These are phyloP conservation scores for Trametes polyzona DNA, from an alignment of 1,284 basidiomycete genomes.

Conservation along the genomic window DNA sequence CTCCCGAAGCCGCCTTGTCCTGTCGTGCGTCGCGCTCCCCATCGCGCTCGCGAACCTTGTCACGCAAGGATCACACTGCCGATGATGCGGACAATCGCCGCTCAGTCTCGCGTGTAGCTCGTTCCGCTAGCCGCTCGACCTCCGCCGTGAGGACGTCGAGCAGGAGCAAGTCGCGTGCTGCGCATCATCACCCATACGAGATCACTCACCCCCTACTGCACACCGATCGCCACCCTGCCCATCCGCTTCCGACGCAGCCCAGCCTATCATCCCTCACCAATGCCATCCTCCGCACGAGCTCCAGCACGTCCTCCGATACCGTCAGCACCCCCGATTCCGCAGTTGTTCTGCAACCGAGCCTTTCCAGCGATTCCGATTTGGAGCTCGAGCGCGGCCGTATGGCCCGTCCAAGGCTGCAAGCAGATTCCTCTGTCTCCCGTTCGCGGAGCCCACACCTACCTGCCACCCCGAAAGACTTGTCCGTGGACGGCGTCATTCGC, in stretches of 20 bases:
- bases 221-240: constrained; percentile 13
- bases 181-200: constrained; percentile 26
- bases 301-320: constrained; percentile 30
- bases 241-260: constrained; percentile 26
- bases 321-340: constrained; percentile 37
- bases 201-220: constrained; percentile 22
- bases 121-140: constrained; percentile 30
- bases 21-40: constrained; percentile 24
- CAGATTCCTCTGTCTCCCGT: constrained; percentile 25
- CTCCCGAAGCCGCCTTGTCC: constrained; percentile 24
- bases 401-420: constrained; percentile 14
- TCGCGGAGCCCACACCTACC: constrained; percentile 33
- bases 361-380: constrained; percentile 21
- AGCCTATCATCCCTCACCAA: constrained; percentile 30
- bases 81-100: constrained; percentile 34
- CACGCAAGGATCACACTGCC: constrained; percentile 20
- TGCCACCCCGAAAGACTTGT: constrained; percentile 26
- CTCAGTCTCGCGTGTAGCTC: constrained; percentile 24
- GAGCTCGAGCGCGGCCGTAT: constrained; percentile 23
- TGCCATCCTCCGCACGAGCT: constrained; percentile 32
- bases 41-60: constrained; percentile 25
- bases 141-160: constrained; percentile 31
- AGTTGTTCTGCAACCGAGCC: constrained; percentile 33
- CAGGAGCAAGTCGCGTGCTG: constrained; percentile 31
- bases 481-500: constrained; percentile 16